phyloP scores from a whole-genome alignment of 1,284 basidiomycete species.

The Earliella scabrosa region DNA sequence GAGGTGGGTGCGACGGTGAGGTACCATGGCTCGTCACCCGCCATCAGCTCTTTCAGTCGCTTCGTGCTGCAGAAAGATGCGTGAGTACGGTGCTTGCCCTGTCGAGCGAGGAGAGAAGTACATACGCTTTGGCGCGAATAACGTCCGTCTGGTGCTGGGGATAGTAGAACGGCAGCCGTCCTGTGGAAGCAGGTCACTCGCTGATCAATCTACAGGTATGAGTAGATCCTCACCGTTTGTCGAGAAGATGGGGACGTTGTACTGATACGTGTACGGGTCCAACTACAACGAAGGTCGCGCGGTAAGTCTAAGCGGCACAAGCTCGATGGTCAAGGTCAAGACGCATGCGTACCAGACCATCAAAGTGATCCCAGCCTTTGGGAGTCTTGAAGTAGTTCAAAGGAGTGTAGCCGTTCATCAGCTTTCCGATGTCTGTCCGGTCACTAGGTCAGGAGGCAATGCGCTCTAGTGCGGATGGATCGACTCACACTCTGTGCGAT shows the following conservation, averaged over 20 bases:
- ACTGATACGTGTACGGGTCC: not conserved
- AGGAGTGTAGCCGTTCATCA: not conserved
- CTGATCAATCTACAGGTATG: not conserved
- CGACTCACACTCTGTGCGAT: not conserved
- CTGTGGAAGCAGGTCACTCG: too few species aligned
- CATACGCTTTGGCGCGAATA: not conserved
- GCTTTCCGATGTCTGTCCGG: not conserved
- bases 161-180: not conserved
- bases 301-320: not conserved
- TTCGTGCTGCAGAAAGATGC: not conserved
- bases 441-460: not conserved
- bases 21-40: not conserved
- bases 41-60: not conserved
- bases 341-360: not conserved
- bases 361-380: not conserved
- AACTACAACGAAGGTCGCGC: not conserved
- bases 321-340: not conserved
- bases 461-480: too few species aligned
- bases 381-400: not conserved
- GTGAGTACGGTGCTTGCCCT: not conserved
- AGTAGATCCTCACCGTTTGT: not conserved
- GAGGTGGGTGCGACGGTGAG: not conserved
- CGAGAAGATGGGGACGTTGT: not conserved
- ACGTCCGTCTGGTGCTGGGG: not conserved
- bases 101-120: too few species aligned